Percentiles rank a stretch among this genome's conserved stretches.
Evolutionary conservation across 208 protist genomes (phyloP).

Genomic region (Crithidia bombi): DNA sequence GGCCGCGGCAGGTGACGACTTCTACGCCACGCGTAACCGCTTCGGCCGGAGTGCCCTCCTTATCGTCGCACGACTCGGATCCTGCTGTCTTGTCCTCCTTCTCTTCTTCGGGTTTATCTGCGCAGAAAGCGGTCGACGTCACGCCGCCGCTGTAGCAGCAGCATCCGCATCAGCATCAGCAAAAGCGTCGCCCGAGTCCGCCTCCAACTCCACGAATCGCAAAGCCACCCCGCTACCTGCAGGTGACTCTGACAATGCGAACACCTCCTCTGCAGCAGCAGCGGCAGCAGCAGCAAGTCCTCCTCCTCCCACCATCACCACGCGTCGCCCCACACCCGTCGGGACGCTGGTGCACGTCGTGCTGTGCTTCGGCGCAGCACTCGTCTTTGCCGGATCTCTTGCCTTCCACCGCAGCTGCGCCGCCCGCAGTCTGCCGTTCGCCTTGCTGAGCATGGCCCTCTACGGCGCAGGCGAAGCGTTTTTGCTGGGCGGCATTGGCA

Average conservation of each 20-base stretch:
- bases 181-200: neutral
- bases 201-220: neutral
- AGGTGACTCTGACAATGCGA: neutral
- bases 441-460: slow-evolving; percentile 22
- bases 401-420: slow-evolving; percentile 11
- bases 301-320: neutral
- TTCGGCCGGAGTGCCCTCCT: slow-evolving; percentile 37
- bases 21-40: slow-evolving; percentile 41
- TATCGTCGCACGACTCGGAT: slow-evolving; percentile 22
- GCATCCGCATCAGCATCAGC: too few species aligned
- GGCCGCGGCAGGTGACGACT: slow-evolving; percentile 24
- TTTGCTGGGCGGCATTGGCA: slow-evolving; percentile 26
- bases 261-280: neutral
- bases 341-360: slow-evolving; percentile 27
- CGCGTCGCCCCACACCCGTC: neutral
- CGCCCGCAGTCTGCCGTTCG: slow-evolving; percentile 11
- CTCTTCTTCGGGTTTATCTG: slow-evolving; percentile 17
- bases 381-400: slow-evolving; percentile 9
- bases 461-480: slow-evolving; percentile 41
- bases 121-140: neutral
- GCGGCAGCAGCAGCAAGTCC: too few species aligned
- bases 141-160: neutral
- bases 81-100: slow-evolving; percentile 15
- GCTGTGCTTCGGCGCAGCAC: slow-evolving; percentile 14
- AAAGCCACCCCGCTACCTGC: neutral